Evolutionary conservation across 306 rosid genomes (phyloP).

Genomic region (Cucurbita argyrosperma): DNA sequence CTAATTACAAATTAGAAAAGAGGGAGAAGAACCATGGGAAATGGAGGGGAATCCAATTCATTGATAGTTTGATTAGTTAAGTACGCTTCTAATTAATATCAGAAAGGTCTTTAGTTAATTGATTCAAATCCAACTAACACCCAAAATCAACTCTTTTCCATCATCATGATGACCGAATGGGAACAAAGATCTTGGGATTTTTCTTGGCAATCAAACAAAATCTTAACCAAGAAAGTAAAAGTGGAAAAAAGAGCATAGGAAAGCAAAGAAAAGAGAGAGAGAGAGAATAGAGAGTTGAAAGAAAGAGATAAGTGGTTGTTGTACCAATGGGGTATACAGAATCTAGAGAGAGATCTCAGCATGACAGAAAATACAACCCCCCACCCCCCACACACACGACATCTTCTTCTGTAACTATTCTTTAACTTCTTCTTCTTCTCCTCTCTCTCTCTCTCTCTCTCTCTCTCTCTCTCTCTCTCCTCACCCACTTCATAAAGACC

Average conservation of each 20-base stretch:
- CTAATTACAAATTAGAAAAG: neutral
- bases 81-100: conserved; percentile 12
- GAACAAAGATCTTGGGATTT: conserved; percentile 32
- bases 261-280: conserved; percentile 7
- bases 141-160: conserved; percentile 42
- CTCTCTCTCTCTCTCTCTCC: neutral
- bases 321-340: conserved; percentile 67
- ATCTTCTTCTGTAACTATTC: conserved; percentile 1
- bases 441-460: neutral
- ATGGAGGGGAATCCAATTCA: neutral
- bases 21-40: neutral
- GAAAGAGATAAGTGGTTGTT: conserved; percentile 34
- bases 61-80: conserved; percentile 33
- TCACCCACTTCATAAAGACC: conserved; percentile 26
- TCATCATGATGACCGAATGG: conserved; percentile 48
- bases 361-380: conserved; percentile 23
- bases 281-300: conserved; percentile 11
- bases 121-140: conserved; percentile 13
- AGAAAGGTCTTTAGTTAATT: neutral
- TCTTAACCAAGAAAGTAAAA: conserved; percentile 16
- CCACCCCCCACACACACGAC: neutral
- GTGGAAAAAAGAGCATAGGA: neutral
- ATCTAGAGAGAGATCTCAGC: conserved; percentile 58
- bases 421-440: neutral
- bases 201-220: conserved; percentile 49